Conservation (phyloP, 2,329 filamentous ascomycete species). For the Scedosporium minutisporum region DNA sequence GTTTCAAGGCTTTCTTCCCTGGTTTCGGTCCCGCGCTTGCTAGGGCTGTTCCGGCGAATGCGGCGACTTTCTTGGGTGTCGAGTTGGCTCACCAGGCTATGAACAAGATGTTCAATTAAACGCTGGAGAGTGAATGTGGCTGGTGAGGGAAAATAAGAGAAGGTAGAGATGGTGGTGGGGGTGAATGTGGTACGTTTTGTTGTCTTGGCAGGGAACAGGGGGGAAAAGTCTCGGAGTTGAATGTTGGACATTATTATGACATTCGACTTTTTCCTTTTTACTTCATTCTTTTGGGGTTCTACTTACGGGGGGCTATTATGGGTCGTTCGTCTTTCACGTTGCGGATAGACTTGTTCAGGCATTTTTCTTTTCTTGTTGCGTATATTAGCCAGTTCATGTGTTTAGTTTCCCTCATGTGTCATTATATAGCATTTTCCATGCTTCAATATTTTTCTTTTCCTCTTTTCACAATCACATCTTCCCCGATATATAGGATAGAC, state of each 20-base stretch:
- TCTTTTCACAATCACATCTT: not conserved
- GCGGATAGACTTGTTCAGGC: not conserved
- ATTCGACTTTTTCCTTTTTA: not conserved
- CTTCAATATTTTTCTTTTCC: not conserved
- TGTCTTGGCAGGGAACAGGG: not conserved
- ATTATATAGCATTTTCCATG: not conserved
- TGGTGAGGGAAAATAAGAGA: not conserved
- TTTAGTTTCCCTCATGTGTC: not conserved
- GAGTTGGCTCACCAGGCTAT: slow-evolving; percentile 77
- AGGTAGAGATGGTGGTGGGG: not conserved
- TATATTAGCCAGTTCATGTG: not conserved
- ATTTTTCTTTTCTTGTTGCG: not conserved
- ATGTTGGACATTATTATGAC: not conserved
- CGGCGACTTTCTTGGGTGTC: slow-evolving; percentile 84
- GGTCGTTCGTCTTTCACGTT: not conserved
- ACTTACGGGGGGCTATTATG: not conserved
- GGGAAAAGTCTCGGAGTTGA: not conserved
- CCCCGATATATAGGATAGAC: not conserved
- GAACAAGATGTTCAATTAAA: slow-evolving; percentile 56
- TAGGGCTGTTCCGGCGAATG: slow-evolving; percentile 90
- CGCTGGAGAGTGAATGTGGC: not conserved
- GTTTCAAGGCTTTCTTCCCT: slow-evolving; percentile 89
- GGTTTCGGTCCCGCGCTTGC: slow-evolving; percentile 89
- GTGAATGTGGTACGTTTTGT: not conserved
- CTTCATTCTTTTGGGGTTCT: not conserved